Base-by-base conservation (phyloP, 805 yeast species). In the Pichia insulana region DNA sequence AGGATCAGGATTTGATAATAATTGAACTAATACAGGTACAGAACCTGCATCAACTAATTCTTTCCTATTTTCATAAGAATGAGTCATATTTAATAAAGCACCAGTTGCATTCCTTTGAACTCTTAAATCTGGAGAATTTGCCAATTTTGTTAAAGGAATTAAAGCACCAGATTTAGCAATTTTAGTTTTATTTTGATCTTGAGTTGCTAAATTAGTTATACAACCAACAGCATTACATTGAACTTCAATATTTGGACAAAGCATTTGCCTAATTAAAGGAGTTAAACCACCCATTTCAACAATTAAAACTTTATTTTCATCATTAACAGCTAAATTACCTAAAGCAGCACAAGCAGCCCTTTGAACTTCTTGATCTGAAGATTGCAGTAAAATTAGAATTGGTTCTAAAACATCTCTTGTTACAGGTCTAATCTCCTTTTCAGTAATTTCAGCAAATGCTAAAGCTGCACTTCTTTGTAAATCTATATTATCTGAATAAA, bases 201-300 rank as follows among this genome's bases (percentile, higher is more conserved):
- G 96, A 7, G 98, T 92, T 7, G 98, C 98, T 63, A 92, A 75
- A 60, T 92, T 92, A 30, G 99, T 92, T 58, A 92, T 89, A 62
- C 98, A 92, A 15, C 99, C 99, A 44, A 92, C 98, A 2, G 99
- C 98, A 60, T 92, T 92, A 64, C 99, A 92, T 66, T 92, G 98
- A 32, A 92, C 97, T 63, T 92, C 99, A 45, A 92, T 95, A 57
- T 92, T 92, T 42, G 92, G 77, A 34, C 95, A 83, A 83, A 87
- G 83, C 99, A 92, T 92, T 66, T 92, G 98, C 62, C 94, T 81
- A 54, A 92, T 92, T 36, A 92, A 74, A 5, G 97, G 97, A 50
- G 89, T 96, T 44, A 92, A 74, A 2, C 97, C 98, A 25, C 97
- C 97, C 96, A 92, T 87, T 57, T 90, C 96, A 15, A 94, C 97